These are phyloP conservation scores for Solanum peruvianum DNA, from an alignment of 257 asterid genomes.

Conservation along the genomic window DNA sequence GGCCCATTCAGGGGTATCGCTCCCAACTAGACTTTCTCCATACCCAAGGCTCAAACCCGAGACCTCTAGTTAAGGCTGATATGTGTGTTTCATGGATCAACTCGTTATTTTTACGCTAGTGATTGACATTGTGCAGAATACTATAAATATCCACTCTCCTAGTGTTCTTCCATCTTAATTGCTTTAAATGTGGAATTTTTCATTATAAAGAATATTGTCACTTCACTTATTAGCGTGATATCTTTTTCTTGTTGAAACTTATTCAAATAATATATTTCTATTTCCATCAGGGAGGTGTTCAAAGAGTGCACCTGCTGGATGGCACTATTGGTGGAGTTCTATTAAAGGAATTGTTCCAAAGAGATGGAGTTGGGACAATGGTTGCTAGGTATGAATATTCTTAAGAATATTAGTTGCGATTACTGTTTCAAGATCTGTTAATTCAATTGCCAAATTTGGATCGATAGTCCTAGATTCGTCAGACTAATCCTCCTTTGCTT, in stretches of 20 bases:
- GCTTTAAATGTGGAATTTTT: neutral
- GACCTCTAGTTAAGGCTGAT: neutral
- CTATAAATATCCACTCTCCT: neutral
- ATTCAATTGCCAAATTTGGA: neutral
- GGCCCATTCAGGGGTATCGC: neutral
- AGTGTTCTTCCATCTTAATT: neutral
- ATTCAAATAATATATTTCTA: neutral
- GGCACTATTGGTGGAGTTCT: conserved; percentile 86
- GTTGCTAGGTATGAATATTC: conserved; percentile 69
- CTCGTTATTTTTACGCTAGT: neutral
- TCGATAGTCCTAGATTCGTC: neutral
- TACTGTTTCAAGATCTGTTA: neutral
- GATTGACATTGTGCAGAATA: neutral
- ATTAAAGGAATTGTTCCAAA: conserved; percentile 79
- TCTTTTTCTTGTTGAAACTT: neutral
- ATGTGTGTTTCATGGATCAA: neutral
- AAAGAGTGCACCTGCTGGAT: conserved; percentile 91
- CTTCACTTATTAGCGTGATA: neutral
- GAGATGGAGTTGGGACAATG: conserved; percentile 97
- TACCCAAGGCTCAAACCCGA: neutral
- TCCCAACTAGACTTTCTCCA: neutral
- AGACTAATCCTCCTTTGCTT: neutral
- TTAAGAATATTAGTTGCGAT: neutral
- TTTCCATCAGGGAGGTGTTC: conserved; percentile 78
- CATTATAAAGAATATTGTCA: neutral